Percentiles rank a stretch among this genome's conserved stretches.
Evolutionary conservation across 768 basidiomycete genomes (phyloP).

Genomic region (Termitomyces sp.): DNA sequence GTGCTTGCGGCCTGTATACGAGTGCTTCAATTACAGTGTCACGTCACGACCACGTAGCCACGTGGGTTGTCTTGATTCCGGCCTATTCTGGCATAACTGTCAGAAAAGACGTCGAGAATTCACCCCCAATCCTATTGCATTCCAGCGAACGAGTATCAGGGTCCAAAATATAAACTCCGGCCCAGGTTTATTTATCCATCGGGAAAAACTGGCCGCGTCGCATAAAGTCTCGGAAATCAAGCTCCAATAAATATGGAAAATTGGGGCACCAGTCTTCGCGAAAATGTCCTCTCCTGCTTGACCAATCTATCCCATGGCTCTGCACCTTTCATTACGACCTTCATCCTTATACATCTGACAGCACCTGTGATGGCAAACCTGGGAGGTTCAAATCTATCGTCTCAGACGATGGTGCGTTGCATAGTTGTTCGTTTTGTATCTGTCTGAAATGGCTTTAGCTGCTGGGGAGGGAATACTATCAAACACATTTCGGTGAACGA

Average conservation of each 20-base stretch:
- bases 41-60: too few species aligned
- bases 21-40: too few species aligned
- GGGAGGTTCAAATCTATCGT: conserved; percentile 63
- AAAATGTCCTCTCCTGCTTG: conserved; percentile 25
- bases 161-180: too few species aligned
- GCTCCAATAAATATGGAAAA: not conserved
- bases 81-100: too few species aligned
- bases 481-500: conserved; percentile 62
- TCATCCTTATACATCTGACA: conserved; percentile 73
- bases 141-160: too few species aligned
- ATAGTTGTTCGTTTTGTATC: not conserved
- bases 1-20: too few species aligned
- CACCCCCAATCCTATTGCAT: too few species aligned
- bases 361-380: conserved; percentile 68
- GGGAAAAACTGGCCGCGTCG: too few species aligned
- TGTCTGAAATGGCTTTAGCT: conserved; percentile 37
- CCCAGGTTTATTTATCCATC: too few species aligned
- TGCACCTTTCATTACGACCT: conserved; percentile 72
- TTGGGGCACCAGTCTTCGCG: not conserved
- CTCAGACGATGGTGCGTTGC: conserved; percentile 64
- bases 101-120: too few species aligned
- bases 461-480: conserved; percentile 83
- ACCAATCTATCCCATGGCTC: conserved; percentile 61
- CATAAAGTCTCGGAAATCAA: too few species aligned
- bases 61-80: too few species aligned